Conservation (phyloP, 176 grass and related monocot genomes). For the Alloteropsis semialata region DNA sequence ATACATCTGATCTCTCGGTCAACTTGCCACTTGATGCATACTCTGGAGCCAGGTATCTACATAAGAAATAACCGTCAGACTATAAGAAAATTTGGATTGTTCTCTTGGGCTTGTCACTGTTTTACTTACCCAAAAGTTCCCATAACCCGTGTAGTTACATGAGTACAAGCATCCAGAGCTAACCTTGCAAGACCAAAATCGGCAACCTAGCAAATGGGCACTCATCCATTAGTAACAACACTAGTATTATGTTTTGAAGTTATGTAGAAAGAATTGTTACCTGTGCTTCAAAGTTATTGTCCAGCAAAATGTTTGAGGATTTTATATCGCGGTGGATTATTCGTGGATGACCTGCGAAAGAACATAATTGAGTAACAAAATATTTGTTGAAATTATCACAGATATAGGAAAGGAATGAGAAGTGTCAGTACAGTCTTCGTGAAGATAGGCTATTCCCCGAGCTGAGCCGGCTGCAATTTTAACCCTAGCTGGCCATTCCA, state of each 20-base stretch:
- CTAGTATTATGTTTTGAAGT: background rate
- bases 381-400: background rate
- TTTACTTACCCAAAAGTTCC: constrained; percentile 92
- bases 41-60: constrained; percentile 91
- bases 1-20: constrained; percentile 98
- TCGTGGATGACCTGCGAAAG: constrained; percentile 68
- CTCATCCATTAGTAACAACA: background rate
- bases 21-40: constrained; percentile 92
- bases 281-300: constrained; percentile 88
- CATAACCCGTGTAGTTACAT: constrained; percentile 98
- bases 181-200: constrained; percentile 97
- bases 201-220: constrained; percentile 55
- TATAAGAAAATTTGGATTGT: background rate
- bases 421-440: constrained; percentile 90
- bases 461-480: constrained; percentile 87
- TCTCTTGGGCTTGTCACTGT: background rate
- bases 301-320: constrained; percentile 96
- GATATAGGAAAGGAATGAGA: background rate
- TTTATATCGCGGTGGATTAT: constrained; percentile 99
- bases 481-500: constrained; percentile 92
- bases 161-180: constrained; percentile 76
- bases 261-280: constrained; percentile 33
- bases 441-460: constrained; percentile 88
- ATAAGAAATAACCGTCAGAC: constrained; percentile 11
- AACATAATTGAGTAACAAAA: constrained; percentile 22